Evolutionary conservation across 2,329 filamentous ascomycete species (phyloP).

Genomic region (Xylaria hypoxylon): DNA sequence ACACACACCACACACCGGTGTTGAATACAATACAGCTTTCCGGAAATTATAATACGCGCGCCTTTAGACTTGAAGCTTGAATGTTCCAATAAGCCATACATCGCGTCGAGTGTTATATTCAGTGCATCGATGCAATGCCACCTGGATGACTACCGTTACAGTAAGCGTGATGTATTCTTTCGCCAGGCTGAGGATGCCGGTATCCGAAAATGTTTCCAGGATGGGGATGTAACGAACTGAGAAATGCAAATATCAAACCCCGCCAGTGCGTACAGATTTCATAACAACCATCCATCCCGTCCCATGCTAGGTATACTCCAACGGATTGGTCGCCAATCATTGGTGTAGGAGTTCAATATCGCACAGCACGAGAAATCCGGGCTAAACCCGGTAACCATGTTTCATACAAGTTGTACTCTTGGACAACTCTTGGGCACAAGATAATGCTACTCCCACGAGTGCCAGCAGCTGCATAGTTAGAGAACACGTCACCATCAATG

Average conservation of each 20-base stretch:
- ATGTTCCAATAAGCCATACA: not conserved
- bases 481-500: not conserved
- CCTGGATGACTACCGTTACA: conserved; percentile 16
- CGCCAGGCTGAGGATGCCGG: conserved; percentile 13
- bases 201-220: conserved; percentile 3
- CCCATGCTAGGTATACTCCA: conserved; percentile 6
- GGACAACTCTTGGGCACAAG: not conserved
- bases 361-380: conserved; percentile 2
- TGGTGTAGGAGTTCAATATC: conserved; percentile 3
- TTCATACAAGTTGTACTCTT: not conserved
- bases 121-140: conserved; percentile 14
- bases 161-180: conserved; percentile 25
- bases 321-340: not conserved
- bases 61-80: conserved; percentile 2
- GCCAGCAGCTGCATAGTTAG: not conserved
- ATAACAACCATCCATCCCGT: conserved; percentile 10
- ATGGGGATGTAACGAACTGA: not conserved
- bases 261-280: not conserved
- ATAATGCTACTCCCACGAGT: not conserved
- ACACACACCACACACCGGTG: not conserved
- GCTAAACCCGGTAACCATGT: conserved; percentile 4
- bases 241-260: conserved; percentile 26
- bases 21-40: not conserved
- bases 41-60: not conserved
- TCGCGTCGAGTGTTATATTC: not conserved